Evolutionary conservation across 306 rosid genomes (phyloP).

Genomic region (Fagus crenata): DNA sequence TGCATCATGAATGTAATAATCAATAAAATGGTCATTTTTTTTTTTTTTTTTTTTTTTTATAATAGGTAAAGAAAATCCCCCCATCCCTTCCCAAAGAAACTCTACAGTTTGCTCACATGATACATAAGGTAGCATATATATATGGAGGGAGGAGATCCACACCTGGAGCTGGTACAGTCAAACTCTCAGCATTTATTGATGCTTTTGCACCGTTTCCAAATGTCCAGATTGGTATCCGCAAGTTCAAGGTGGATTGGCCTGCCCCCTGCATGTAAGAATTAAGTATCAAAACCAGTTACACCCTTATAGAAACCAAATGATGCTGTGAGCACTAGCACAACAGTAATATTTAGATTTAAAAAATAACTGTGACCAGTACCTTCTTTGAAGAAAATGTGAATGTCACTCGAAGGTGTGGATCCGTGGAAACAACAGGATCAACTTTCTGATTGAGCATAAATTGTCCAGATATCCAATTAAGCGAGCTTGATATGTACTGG

Average conservation of each 20-base stretch:
- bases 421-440: constrained; percentile 50
- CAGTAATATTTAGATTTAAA: background rate
- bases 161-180: constrained; percentile 61
- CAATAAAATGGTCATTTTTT: background rate
- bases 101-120: background rate
- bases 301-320: background rate
- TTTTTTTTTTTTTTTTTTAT: too few relatives aligned
- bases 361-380: constrained; percentile 28
- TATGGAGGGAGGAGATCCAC: background rate
- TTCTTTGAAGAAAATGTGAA: constrained; percentile 46
- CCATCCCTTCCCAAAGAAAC: background rate
- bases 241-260: constrained; percentile 43
- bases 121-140: background rate
- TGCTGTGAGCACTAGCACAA: background rate
- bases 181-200: constrained; percentile 41
- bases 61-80: background rate
- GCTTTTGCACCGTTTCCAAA: constrained; percentile 41
- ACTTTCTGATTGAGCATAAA: constrained; percentile 54
- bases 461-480: constrained; percentile 69
- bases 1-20: constrained; percentile 27
- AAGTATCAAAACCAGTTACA: constrained; percentile 7
- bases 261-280: constrained; percentile 40
- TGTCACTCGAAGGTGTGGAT: constrained; percentile 59
- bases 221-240: constrained; percentile 84
- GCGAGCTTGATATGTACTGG: constrained; percentile 82